phyloP scores from a whole-genome alignment of 345 rosid species.

The Aquilaria sinensis region DNA sequence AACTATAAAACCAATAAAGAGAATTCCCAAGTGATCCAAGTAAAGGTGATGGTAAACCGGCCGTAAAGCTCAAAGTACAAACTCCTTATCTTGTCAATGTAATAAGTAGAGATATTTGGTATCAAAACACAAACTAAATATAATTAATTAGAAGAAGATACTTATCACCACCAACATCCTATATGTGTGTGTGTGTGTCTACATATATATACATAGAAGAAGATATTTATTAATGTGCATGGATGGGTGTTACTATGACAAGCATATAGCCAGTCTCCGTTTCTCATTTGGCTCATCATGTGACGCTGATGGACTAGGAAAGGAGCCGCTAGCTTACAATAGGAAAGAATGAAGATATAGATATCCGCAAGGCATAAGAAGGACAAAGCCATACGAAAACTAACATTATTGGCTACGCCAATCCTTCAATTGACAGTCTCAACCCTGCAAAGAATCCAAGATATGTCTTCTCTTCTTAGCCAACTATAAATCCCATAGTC shows the following conservation, averaged over 20 bases:
- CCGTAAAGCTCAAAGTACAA: too few relatives aligned
- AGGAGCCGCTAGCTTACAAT: conserved; percentile 8
- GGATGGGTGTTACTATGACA: conserved; percentile 5
- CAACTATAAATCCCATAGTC: conserved; percentile 14
- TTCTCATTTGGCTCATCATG: neutral
- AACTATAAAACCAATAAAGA: too few relatives aligned
- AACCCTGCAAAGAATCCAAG: conserved; percentile 11
- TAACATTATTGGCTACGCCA: conserved; percentile 11
- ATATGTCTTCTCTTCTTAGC: conserved; percentile 5
- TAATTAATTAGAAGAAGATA: neutral
- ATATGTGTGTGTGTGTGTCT: too few relatives aligned
- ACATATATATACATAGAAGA: neutral
- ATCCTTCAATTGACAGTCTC: neutral
- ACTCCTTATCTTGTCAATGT: too few relatives aligned
- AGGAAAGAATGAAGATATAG: conserved; percentile 10
- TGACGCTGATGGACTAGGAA: conserved; percentile 6
- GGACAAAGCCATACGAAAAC: conserved; percentile 23
- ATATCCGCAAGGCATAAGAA: conserved; percentile 26
- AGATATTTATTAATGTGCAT: neutral
- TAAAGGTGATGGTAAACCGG: too few relatives aligned
- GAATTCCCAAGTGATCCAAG: too few relatives aligned
- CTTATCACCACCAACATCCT: too few relatives aligned
- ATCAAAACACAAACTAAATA: too few relatives aligned
- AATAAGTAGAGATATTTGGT: too few relatives aligned
- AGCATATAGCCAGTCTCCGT: neutral